Conservation (phyloP, 768 basidiomycete genomes). For the Leccinum obscurum region DNA sequence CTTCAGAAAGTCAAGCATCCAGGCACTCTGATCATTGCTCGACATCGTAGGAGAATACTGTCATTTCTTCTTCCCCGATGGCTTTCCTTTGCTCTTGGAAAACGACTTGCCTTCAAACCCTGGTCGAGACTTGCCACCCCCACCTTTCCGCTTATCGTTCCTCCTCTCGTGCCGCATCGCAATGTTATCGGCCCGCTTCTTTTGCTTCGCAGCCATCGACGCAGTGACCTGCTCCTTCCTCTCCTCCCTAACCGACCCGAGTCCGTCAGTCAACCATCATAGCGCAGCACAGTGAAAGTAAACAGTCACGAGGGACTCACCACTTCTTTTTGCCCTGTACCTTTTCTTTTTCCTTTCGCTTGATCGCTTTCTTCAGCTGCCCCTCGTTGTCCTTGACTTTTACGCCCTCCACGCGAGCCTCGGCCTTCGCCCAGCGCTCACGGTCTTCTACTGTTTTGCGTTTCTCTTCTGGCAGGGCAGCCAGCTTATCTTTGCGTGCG, state of each 20-base stretch:
- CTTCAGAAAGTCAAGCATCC: not conserved
- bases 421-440: constrained; percentile 89
- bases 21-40: not conserved
- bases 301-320: constrained; percentile 42
- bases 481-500: constrained; percentile 75
- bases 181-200: constrained; percentile 91
- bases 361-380: constrained; percentile 88
- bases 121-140: constrained; percentile 39
- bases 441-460: constrained; percentile 76
- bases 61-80: constrained; percentile 25
- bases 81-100: constrained; percentile 50
- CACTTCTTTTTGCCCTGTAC: constrained; percentile 80
- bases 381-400: constrained; percentile 89
- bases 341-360: constrained; percentile 91
- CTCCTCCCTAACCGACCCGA: constrained; percentile 62
- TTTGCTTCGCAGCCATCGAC: constrained; percentile 81
- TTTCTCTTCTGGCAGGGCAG: constrained; percentile 78
- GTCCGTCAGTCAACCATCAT: not conserved
- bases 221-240: constrained; percentile 76
- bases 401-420: constrained; percentile 82
- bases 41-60: not conserved
- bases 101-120: constrained; percentile 33
- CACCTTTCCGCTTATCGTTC: constrained; percentile 56
- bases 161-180: constrained; percentile 79
- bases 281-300: not conserved